Evolutionary conservation across 2,329 filamentous ascomycete species (phyloP).

Genomic region (Arthroderma sp.): DNA sequence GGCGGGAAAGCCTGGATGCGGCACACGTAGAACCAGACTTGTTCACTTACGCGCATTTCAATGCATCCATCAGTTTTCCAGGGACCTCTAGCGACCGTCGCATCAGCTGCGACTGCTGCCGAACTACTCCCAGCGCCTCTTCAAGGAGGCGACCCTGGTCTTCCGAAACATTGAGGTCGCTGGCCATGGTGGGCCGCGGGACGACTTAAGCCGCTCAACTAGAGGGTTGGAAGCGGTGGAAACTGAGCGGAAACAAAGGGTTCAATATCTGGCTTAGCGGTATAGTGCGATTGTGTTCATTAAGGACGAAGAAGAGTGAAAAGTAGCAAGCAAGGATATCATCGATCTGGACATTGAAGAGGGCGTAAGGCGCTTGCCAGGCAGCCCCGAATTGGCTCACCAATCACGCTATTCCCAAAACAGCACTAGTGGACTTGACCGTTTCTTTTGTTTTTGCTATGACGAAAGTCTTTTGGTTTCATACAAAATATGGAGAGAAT

Average conservation of each 20-base stretch:
- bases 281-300: neutral
- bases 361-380: too few relatives aligned
- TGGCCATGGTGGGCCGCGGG: slow-evolving; percentile 28
- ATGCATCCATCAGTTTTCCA: slow-evolving; percentile 97
- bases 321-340: too few relatives aligned
- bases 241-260: neutral
- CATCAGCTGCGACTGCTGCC: slow-evolving; percentile 94
- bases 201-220: slow-evolving; percentile 9
- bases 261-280: neutral
- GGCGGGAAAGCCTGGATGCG: slow-evolving; percentile 8
- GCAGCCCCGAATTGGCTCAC: too few relatives aligned
- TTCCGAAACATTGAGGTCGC: slow-evolving; percentile 46
- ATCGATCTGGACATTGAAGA: too few relatives aligned
- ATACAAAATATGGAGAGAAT: too few relatives aligned
- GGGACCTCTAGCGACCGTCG: slow-evolving; percentile 94
- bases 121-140: slow-evolving; percentile 90
- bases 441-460: too few relatives aligned
- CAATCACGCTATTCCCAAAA: too few relatives aligned
- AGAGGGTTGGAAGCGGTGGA: slow-evolving; percentile 14
- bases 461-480: too few relatives aligned
- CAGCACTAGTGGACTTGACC: too few relatives aligned
- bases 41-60: slow-evolving; percentile 85
- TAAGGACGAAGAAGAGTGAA: too few relatives aligned
- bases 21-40: neutral
- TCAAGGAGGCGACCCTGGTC: slow-evolving; percentile 87